Base-by-base conservation (phyloP, 306 rosid species). In the Sindora glabra region DNA sequence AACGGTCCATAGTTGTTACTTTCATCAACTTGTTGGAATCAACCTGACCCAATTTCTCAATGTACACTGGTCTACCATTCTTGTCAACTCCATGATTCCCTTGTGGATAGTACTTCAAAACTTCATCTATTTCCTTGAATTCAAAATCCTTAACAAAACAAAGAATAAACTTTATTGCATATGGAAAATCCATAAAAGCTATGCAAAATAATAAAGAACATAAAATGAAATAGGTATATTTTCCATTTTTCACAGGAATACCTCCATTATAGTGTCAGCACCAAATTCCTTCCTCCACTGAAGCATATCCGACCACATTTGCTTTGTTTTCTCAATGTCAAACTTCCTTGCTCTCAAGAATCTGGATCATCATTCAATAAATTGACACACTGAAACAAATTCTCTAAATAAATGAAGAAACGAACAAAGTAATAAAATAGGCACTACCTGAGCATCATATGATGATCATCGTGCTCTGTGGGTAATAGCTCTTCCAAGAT, bases 231-330 rank as follows among this genome's bases (percentile, higher is more conserved):
- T n/a, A n/a, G n/a, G n/a, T n/a, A n/a, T n/a, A n/a, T n/a, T 41
- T 36, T 11, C 30, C n/a, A n/a, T 56, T 7, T 54, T 22, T 29
- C 23, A 33, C 0, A 14, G 12, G 50, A 40, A n/a, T 79, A 90
- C 98, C 98, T 92, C 94, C 86, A 81, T 79, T 53, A 92, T 71
- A 18, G 89, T 86, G 79, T 92, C 96, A 30, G 94, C 83, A 17
- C 85, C 94, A 48, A 86, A 89, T 47, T 92, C 94, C 62, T 65
- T 80, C 77, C 99, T 86, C 99, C 99, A 92, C n/a, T 69, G 89
- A 42, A 92, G 86, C 99, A 86, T 89, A n/a, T 92, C 99, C 53
- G 78, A 24, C 99, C 99, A 92, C 99, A 92, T 92, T 75, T 86
- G 94, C 79, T 89, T 92, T 65, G 96, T 21, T 71, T 86, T 92